Conservation (phyloP, 1,284 basidiomycete genomes). For the Phylloporus gajari region DNA sequence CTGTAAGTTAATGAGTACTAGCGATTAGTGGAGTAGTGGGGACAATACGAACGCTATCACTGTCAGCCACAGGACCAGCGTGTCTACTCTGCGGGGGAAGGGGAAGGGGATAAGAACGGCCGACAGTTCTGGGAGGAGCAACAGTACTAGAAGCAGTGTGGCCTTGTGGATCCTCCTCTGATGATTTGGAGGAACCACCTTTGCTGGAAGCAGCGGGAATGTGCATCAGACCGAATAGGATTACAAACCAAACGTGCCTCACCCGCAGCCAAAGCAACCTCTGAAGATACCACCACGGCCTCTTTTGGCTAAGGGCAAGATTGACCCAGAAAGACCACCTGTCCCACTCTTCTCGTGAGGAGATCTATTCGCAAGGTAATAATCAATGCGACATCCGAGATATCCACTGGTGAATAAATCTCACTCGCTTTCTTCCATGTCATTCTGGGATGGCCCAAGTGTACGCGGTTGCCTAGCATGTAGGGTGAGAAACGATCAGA, state of each 20-base stretch:
- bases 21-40: too few relatives aligned
- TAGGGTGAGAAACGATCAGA: background rate
- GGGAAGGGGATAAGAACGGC: too few relatives aligned
- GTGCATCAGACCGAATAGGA: background rate
- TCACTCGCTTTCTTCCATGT: background rate
- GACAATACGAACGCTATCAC: too few relatives aligned
- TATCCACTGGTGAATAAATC: background rate
- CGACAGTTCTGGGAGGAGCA: too few relatives aligned
- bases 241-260: too few relatives aligned
- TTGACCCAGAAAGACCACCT: slow-evolving; percentile 5
- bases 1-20: too few relatives aligned
- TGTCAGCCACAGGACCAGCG: too few relatives aligned
- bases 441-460: background rate
- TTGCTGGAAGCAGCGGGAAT: background rate
- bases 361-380: background rate
- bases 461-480: background rate
- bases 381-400: background rate
- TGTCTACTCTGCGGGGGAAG: too few relatives aligned
- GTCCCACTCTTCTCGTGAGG: slow-evolving; percentile 22
- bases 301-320: background rate
- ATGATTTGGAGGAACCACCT: too few relatives aligned
- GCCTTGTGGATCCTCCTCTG: too few relatives aligned
- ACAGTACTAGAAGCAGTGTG: too few relatives aligned
- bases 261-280: background rate
- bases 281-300: background rate